Evolutionary conservation across 345 rosid species (phyloP).

Genomic region (Salix purpurea): DNA sequence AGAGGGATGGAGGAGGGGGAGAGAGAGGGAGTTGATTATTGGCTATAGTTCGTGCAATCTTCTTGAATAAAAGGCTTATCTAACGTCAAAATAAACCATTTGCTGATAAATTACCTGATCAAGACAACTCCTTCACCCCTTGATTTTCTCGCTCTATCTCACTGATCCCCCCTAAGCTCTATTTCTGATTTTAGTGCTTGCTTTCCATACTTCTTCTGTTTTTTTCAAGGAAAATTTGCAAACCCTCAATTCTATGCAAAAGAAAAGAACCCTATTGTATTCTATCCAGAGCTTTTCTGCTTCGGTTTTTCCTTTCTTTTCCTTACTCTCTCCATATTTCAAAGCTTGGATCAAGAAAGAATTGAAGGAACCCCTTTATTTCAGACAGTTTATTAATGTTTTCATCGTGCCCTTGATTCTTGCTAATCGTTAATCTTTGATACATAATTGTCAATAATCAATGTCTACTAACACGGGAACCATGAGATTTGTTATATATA

Average conservation of each 20-base stretch:
- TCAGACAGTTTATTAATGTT: background rate
- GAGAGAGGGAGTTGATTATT: constrained; percentile 1
- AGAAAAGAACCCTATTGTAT: background rate
- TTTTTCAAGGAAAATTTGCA: background rate
- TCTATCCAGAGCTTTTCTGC: background rate
- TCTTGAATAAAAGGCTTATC: background rate
- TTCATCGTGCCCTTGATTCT: background rate
- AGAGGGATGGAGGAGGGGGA: background rate
- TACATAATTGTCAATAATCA: background rate
- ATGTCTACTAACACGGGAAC: background rate
- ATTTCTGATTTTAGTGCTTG: background rate
- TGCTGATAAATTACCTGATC: constrained; percentile 19
- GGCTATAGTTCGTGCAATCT: background rate
- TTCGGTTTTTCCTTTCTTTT: background rate
- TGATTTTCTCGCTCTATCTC: constrained; percentile 6
- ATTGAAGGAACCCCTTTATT: background rate
- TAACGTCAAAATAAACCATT: constrained; percentile 23
- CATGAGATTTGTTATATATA: background rate
- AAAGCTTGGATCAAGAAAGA: background rate
- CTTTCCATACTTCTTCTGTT: background rate
- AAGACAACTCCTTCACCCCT: constrained; percentile 28
- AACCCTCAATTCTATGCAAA: background rate
- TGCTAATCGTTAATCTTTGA: background rate
- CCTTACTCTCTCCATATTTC: background rate
- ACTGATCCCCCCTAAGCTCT: background rate